Base-by-base conservation (phyloP, 495 filamentous ascomycete genomes). In the Penicillium chermesinum region DNA sequence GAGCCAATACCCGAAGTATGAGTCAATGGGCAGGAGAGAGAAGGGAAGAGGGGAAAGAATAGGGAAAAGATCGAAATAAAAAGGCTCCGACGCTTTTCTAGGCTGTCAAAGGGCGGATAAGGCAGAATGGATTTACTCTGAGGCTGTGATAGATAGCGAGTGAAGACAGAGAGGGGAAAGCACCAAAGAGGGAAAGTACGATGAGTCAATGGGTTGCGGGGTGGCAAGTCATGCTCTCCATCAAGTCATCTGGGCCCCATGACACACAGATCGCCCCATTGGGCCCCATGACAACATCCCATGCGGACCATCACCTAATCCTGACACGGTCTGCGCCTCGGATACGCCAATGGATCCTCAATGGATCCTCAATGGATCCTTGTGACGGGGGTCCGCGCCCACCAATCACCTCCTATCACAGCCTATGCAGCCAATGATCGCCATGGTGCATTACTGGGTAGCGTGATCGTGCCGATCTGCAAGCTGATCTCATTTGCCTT, bases 241-340 rank as follows among this genome's bases (percentile, higher is more conserved):
- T 43, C 22, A 15, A 34, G 42, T 44, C 42, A 44, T 44, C 42
- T 44, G 25, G 41, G 27, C 30, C 42, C 41, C 15, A 45, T 41
- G 46, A 46, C 34, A 49, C 42, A 46, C 43, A 46, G 42, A 48
- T 47, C 50, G 36, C 27, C 36, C 25, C 21, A 36, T 35, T 41
- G 34, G 43, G 38, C 51, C 52, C 39, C 58, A 58, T 61, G 58
- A 61, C 54, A 61, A 52, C 53, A 51, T 60, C 47, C n/a, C 48
- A 51, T 57, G 57, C 57, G 47, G 37, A 40, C 53, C 50, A 50
- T 53, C 49, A 50, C 39, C 46, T 43, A 32, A 50, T 55, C 17
- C 9, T 15, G 20, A 7, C 37, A 21, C 38, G 9, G n/a, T n/a
- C n/a, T n/a, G n/a, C n/a, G n/a, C n/a, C n/a, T n/a, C n/a, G 19